Evolutionary conservation across 2,329 filamentous ascomycete genomes (phyloP).

Genomic region (Fusarium veterinarium): DNA sequence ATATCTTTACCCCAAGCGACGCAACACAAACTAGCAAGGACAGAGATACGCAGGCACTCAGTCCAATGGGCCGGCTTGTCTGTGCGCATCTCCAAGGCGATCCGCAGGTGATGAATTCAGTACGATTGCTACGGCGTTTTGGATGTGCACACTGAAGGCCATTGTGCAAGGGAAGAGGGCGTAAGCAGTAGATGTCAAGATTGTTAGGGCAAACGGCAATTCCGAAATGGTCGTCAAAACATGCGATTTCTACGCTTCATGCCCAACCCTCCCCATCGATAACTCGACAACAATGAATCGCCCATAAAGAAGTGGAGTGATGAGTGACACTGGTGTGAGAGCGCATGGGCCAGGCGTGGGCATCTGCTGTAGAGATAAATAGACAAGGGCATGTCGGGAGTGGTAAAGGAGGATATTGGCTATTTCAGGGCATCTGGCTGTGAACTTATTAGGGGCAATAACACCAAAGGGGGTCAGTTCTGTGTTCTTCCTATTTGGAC

Average conservation of each 20-base stretch:
- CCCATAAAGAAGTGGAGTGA: slow-evolving; percentile 22
- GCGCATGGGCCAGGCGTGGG: slow-evolving; percentile 27
- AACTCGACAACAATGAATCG: slow-evolving; percentile 19
- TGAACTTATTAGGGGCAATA: slow-evolving; percentile 14
- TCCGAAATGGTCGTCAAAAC: slow-evolving; percentile 4
- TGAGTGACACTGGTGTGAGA: slow-evolving; percentile 1
- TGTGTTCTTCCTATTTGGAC: not conserved
- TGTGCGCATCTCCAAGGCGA: slow-evolving; percentile 22
- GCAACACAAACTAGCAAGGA: slow-evolving; percentile 11
- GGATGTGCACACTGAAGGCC: not conserved
- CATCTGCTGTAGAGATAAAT: slow-evolving; percentile 11
- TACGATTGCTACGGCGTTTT: not conserved
- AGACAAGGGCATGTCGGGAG: slow-evolving; percentile 17
- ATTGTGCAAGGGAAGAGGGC: not conserved
- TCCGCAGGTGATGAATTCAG: not conserved
- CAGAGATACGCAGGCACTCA: slow-evolving; percentile 16
- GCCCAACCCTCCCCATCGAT: not conserved
- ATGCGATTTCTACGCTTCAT: slow-evolving; percentile 11
- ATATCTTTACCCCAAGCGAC: not conserved
- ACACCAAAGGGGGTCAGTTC: slow-evolving; percentile 4
- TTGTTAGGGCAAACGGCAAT: not conserved
- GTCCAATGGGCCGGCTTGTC: slow-evolving; percentile 23
- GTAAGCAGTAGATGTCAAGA: not conserved
- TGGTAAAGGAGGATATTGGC: slow-evolving; percentile 8
- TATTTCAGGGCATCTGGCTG: slow-evolving; percentile 8